These are phyloP conservation scores for Penicillium psychrosexuale DNA, from an alignment of 2,329 filamentous ascomycete genomes.

Conservation along the genomic window DNA sequence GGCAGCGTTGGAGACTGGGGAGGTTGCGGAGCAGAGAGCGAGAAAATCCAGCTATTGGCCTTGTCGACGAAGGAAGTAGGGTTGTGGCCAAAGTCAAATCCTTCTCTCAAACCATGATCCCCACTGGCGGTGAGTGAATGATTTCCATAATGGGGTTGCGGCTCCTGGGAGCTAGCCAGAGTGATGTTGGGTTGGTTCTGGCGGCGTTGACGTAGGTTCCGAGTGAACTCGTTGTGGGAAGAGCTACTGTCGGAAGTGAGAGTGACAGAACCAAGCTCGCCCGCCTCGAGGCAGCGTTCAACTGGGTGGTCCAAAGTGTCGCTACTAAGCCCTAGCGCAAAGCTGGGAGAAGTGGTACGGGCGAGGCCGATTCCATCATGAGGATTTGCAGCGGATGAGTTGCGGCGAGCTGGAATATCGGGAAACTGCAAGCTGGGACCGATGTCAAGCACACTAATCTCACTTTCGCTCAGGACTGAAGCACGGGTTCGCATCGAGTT, in stretches of 20 bases:
- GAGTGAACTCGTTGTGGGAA: background rate
- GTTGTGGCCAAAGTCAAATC: background rate
- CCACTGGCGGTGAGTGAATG: background rate
- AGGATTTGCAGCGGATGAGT: background rate
- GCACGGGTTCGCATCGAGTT: background rate
- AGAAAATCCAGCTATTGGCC: background rate
- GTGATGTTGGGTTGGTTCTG: background rate
- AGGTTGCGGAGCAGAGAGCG: background rate
- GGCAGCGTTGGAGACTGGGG: background rate
- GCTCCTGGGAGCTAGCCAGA: background rate
- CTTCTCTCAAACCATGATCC: background rate
- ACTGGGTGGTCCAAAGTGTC: background rate
- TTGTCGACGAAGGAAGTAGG: background rate
- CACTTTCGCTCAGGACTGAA: slow-evolving; percentile 19
- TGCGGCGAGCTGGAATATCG: background rate
- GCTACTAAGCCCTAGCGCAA: background rate
- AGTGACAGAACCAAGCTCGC: slow-evolving; percentile 6
- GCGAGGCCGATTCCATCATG: too few relatives aligned
- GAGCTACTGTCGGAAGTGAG: slow-evolving; percentile 13
- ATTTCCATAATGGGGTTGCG: background rate
- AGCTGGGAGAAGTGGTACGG: background rate
- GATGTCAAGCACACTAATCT: slow-evolving; percentile 28
- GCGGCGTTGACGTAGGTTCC: background rate
- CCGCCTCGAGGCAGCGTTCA: background rate
- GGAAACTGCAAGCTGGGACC: slow-evolving; percentile 15